A percentile compares a stretch with the other conserved stretches of the same genome.
phyloP scores from a whole-genome alignment of 106 monocot genomes.

The Hemerocallis citrina region DNA sequence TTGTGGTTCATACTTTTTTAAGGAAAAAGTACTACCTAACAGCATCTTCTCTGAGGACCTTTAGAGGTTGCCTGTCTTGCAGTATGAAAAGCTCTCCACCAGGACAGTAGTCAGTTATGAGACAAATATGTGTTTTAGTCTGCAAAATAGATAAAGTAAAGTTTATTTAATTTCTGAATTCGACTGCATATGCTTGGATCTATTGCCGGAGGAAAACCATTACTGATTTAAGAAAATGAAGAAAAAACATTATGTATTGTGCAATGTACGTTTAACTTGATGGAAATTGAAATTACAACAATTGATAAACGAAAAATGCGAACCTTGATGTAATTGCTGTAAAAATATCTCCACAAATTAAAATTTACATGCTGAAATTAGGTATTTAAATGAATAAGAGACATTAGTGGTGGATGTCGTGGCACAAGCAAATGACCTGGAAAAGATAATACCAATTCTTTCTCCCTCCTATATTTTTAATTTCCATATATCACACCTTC shows the following conservation, averaged over 20 bases:
- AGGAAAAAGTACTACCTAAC: constrained; percentile 52
- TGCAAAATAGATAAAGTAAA: constrained; percentile 32
- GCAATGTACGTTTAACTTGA: no score
- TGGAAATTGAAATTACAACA: no score
- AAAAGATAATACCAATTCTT: no score
- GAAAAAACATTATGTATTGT: neutral
- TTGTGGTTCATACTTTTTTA: neutral
- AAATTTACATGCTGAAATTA: no score
- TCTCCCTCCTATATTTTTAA: no score
- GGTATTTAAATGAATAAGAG: no score
- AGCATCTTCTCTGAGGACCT: constrained; percentile 91
- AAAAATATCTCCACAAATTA: no score
- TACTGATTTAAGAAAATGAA: neutral
- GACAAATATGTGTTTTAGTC: constrained; percentile 93
- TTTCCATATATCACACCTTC: neutral
- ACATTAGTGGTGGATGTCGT: no score
- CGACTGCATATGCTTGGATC: neutral
- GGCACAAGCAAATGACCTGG: no score
- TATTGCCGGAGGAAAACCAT: neutral
- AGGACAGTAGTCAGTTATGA: constrained; percentile 88
- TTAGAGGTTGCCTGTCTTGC: constrained; percentile 80
- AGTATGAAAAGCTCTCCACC: constrained; percentile 95
- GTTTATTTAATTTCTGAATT: neutral
- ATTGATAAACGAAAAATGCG: neutral
- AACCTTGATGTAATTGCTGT: no score